Conservation (phyloP, 2,329 filamentous ascomycete species). For the Ophiostoma quercus region DNA sequence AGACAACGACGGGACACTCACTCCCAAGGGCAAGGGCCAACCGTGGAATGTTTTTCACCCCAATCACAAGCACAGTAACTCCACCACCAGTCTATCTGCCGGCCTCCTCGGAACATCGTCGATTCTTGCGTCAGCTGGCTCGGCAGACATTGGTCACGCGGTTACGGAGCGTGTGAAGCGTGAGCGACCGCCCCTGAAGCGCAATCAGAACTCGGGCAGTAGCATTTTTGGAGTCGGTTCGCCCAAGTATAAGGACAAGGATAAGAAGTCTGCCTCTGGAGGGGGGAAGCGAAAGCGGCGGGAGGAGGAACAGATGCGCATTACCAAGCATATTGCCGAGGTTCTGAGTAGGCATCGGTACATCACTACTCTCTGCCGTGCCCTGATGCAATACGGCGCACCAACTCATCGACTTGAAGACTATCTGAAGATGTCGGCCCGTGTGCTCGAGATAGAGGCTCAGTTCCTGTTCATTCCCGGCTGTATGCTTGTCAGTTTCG, state of each 20-base stretch:
- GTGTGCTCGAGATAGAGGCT: slow-evolving; percentile 82
- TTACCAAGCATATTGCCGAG: slow-evolving; percentile 57
- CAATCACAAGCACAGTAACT: slow-evolving; percentile 22
- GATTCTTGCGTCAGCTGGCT: slow-evolving; percentile 46
- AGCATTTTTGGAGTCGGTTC: slow-evolving; percentile 24
- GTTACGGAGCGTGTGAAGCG: slow-evolving; percentile 43
- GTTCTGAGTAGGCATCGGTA: slow-evolving; percentile 78
- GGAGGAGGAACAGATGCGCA: slow-evolving; percentile 37
- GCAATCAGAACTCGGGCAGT: slow-evolving; percentile 23
- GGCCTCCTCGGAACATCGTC: slow-evolving; percentile 52
- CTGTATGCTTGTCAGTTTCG: slow-evolving; percentile 93
- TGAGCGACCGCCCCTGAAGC: slow-evolving; percentile 30
- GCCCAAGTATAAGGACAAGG: slow-evolving; percentile 24
- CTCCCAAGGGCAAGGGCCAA: slow-evolving; percentile 16
- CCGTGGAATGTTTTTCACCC: slow-evolving; percentile 24
- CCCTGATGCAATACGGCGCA: slow-evolving; percentile 84
- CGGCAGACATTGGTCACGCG: slow-evolving; percentile 41
- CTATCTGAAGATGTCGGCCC: slow-evolving; percentile 83
- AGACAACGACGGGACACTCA: background rate
- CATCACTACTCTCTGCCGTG: slow-evolving; percentile 75
- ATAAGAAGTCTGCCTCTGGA: background rate
- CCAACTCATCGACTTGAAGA: slow-evolving; percentile 88
- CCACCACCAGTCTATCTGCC: slow-evolving; percentile 38
- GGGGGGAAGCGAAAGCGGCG: slow-evolving; percentile 22
- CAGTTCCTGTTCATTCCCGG: slow-evolving; percentile 88